A percentile compares a stretch with the other conserved stretches of the same genome.
phyloP scores from a whole-genome alignment of 1,284 basidiomycete genomes.

The Mycena citricolor region DNA sequence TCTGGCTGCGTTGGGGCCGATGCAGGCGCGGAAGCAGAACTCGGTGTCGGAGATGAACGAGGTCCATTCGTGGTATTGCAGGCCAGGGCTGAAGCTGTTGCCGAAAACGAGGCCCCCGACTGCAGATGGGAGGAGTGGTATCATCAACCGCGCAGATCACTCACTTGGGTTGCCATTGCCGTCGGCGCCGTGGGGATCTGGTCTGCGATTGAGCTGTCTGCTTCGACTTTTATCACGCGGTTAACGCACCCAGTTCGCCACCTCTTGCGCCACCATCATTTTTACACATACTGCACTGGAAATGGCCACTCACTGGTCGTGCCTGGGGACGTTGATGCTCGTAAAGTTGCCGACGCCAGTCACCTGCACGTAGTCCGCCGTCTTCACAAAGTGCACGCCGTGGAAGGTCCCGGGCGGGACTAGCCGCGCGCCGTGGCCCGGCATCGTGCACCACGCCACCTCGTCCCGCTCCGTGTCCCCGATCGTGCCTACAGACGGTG shows the following conservation, averaged over 20 bases:
- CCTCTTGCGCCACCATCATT: constrained; percentile 32
- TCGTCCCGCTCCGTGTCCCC: constrained; percentile 68
- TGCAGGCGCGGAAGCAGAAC: constrained; percentile 68
- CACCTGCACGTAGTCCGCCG: constrained; percentile 66
- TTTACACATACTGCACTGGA: background rate
- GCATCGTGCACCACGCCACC: constrained; percentile 76
- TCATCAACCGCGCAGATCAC: constrained; percentile 13
- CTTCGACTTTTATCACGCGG: too few relatives aligned
- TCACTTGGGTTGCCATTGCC: constrained; percentile 45
- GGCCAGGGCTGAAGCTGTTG: constrained; percentile 46
- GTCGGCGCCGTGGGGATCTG: constrained; percentile 55
- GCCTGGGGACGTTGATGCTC: constrained; percentile 52
- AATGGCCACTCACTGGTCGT: constrained; percentile 36
- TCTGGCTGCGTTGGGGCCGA: constrained; percentile 51
- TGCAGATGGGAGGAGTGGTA: constrained; percentile 25
- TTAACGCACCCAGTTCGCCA: constrained; percentile 51
- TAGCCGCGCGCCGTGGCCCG: constrained; percentile 61
- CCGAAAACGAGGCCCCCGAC: constrained; percentile 63
- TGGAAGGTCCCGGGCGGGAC: constrained; percentile 63
- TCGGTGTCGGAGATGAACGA: constrained; percentile 52
- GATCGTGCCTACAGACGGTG: constrained; percentile 45
- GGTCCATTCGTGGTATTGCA: constrained; percentile 57
- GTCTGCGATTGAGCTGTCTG: too few relatives aligned
- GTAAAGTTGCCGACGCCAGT: constrained; percentile 63
- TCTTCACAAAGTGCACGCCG: constrained; percentile 67